phyloP scores from a whole-genome alignment of 1,139 yeast genomes.

The Spencermartinsiella ligniputridi region DNA sequence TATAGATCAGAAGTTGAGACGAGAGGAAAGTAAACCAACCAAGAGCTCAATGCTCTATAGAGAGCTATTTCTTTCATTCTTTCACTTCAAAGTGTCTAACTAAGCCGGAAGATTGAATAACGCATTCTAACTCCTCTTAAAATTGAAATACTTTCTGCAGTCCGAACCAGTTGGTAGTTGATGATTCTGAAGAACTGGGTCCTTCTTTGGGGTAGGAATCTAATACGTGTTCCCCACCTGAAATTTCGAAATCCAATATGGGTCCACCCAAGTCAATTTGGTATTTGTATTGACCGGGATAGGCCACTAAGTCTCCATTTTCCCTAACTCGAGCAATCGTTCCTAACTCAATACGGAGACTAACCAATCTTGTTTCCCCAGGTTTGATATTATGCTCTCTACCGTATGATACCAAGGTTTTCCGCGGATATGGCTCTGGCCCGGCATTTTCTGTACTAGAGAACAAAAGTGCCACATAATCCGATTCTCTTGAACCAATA shows the following conservation, averaged over 20 bases:
- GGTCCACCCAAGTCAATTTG: conserved; percentile 5
- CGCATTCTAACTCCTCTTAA: neutral
- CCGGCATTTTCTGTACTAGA: conserved; percentile 11
- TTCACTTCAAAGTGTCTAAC: too few species aligned
- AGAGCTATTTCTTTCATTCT: neutral
- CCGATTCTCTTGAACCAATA: conserved; percentile 12
- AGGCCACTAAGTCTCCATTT: conserved; percentile 12
- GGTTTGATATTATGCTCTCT: conserved; percentile 11
- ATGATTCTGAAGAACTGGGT: neutral
- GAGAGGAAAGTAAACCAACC: neutral
- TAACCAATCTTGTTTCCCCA: conserved; percentile 7
- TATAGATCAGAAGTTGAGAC: too few species aligned
- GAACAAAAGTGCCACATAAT: conserved; percentile 13
- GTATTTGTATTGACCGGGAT: conserved; percentile 13
- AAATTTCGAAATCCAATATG: conserved; percentile 1
- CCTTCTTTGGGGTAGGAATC: neutral
- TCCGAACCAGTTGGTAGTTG: neutral
- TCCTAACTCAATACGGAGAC: conserved; percentile 9
- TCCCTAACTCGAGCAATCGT: conserved; percentile 13
- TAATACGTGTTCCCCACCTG: neutral
- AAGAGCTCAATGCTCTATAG: neutral
- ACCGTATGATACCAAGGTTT: conserved; percentile 13
- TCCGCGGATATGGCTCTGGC: conserved; percentile 16
- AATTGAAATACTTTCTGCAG: neutral
- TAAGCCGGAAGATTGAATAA: neutral